Conservation (phyloP, 2,329 filamentous ascomycete genomes). For the Amauroascus niger region DNA sequence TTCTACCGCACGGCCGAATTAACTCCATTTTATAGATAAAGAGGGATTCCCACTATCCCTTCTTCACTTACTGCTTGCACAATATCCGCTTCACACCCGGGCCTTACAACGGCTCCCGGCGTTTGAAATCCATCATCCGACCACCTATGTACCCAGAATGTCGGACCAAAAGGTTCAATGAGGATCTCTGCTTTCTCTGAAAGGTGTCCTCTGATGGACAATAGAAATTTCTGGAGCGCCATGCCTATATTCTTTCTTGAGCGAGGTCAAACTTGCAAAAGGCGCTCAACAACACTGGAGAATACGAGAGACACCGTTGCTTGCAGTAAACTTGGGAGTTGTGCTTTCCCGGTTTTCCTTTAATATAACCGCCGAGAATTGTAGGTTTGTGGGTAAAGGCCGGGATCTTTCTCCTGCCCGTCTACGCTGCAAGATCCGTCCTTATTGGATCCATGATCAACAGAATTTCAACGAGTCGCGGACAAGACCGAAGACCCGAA, state of each 20-base stretch:
- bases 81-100: not conserved
- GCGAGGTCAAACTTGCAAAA: no score
- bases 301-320: no score
- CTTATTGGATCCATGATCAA: no score
- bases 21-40: not conserved
- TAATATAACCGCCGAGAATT: no score
- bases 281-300: no score
- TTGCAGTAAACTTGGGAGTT: no score
- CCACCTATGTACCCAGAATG: not conserved
- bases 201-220: not conserved
- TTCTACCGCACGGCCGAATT: not conserved
- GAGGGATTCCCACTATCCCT: not conserved
- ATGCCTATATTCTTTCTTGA: not conserved
- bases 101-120: not conserved
- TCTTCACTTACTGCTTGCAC: not conserved
- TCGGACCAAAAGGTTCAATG: not conserved
- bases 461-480: no score
- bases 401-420: no score
- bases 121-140: not conserved
- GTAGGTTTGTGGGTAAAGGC: no score
- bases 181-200: not conserved
- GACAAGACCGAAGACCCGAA: no score
- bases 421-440: no score
- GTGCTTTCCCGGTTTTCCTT: no score
- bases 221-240: not conserved